Evolutionary conservation across 768 basidiomycete genomes (phyloP).

Genomic region (Gelatoporia subvermispora): DNA sequence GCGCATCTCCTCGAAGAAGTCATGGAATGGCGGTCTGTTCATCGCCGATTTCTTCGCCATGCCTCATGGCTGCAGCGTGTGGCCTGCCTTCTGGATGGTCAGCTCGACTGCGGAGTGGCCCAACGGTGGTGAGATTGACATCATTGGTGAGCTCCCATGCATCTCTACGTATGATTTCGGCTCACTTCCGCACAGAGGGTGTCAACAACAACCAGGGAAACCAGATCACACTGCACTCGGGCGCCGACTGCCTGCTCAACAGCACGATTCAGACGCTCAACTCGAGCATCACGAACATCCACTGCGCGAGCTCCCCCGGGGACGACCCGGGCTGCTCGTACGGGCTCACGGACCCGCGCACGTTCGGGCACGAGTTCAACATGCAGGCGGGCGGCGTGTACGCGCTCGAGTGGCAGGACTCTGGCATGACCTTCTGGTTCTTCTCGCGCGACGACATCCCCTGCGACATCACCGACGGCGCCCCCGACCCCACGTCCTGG

Average conservation of each 20-base stretch:
- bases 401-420: slow-evolving; percentile 32
- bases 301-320: slow-evolving; percentile 27
- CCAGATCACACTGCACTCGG: slow-evolving; percentile 39
- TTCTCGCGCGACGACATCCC: slow-evolving; percentile 35
- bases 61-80: slow-evolving; percentile 64
- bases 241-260: slow-evolving; percentile 34
- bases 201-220: slow-evolving; percentile 36
- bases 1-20: slow-evolving; percentile 61
- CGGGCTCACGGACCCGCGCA: slow-evolving; percentile 24
- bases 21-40: slow-evolving; percentile 64
- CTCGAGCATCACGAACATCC: slow-evolving; percentile 23
- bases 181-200: slow-evolving; percentile 27
- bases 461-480: slow-evolving; percentile 27
- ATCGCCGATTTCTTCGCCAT: slow-evolving; percentile 67
- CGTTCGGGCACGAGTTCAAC: slow-evolving; percentile 41
- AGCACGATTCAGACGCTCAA: slow-evolving; percentile 19
- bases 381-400: slow-evolving; percentile 41
- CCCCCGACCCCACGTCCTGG: slow-evolving; percentile 39
- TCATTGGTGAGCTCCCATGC: slow-evolving; percentile 19
- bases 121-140: slow-evolving; percentile 23
- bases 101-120: slow-evolving; percentile 24
- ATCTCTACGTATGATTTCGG: not conserved
- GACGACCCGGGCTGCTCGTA: slow-evolving; percentile 39
- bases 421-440: slow-evolving; percentile 45
- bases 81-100: slow-evolving; percentile 53